Evolutionary conservation across 169 alveolate genomes (phyloP).

Genomic region (Plasmodium coatneyi): DNA sequence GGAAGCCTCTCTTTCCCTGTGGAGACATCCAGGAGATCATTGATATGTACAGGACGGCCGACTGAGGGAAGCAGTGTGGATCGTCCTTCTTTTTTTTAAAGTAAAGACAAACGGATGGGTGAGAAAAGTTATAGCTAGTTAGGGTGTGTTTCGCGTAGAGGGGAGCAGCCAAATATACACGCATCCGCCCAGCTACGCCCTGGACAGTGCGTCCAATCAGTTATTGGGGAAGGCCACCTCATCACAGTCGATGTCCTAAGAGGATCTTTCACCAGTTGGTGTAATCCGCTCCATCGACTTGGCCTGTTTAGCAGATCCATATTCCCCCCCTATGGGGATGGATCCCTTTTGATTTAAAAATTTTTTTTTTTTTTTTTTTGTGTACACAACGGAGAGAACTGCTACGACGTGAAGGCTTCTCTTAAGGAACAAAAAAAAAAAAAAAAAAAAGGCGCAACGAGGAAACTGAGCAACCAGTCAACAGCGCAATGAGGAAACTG

Average conservation of each 20-base stretch:
- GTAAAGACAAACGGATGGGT: background rate
- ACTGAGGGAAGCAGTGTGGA: background rate
- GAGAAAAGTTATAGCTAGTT: background rate
- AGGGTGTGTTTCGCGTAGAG: background rate
- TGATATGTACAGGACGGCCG: slow-evolving; percentile 12
- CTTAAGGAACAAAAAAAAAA: background rate
- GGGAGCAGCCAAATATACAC: background rate
- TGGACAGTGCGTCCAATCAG: background rate
- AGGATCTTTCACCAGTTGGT: background rate
- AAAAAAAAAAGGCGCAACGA: background rate
- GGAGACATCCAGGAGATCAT: slow-evolving; percentile 19
- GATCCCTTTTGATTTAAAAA: background rate
- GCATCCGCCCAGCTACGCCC: background rate
- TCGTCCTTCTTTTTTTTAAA: no score
- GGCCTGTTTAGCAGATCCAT: background rate
- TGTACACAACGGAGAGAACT: background rate
- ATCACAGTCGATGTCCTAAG: background rate
- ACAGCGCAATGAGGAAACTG: background rate
- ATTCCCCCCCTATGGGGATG: background rate
- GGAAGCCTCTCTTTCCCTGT: slow-evolving; percentile 16
- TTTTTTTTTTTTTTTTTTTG: no score
- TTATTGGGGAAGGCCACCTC: background rate
- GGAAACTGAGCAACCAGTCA: background rate
- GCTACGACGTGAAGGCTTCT: background rate
- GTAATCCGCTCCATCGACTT: background rate